Conservation (phyloP, 345 rosid genomes). For the Draba incana region DNA sequence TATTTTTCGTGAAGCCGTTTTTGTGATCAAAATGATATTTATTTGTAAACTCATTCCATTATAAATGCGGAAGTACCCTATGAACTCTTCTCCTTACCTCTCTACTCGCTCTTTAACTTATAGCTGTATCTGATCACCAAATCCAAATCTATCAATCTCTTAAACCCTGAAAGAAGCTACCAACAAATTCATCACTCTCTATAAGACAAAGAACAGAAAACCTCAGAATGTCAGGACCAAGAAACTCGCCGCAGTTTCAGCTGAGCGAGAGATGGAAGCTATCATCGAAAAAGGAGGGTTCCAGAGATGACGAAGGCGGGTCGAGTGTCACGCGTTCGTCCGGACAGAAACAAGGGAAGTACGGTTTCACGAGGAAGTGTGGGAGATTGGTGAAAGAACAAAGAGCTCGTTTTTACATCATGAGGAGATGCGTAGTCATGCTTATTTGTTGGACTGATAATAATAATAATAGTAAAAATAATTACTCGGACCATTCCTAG, state of each 20-base stretch:
- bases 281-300: slow-evolving; percentile 49
- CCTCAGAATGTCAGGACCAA: slow-evolving; percentile 25
- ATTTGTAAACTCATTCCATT: slow-evolving; percentile 8
- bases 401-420: slow-evolving; percentile 90
- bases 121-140: slow-evolving; percentile 2
- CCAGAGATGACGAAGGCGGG: slow-evolving; percentile 30
- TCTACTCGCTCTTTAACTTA: slow-evolving; percentile 3
- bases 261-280: slow-evolving; percentile 58
- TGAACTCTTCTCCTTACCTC: slow-evolving; percentile 13
- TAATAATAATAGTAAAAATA: slow-evolving; percentile 46
- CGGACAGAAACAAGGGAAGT: slow-evolving; percentile 45
- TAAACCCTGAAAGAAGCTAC: neutral
- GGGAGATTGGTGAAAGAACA: slow-evolving; percentile 79
- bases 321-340: slow-evolving; percentile 42
- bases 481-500: slow-evolving; percentile 37
- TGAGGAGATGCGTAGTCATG: slow-evolving; percentile 86
- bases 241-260: slow-evolving; percentile 40
- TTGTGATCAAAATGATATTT: slow-evolving; percentile 1
- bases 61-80: slow-evolving; percentile 27
- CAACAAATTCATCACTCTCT: neutral
- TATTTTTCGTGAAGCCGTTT: slow-evolving; percentile 2
- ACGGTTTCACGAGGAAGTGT: slow-evolving; percentile 78
- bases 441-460: slow-evolving; percentile 93
- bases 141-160: neutral
- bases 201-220: neutral